These are phyloP conservation scores for Acacia pycnantha DNA, from an alignment of 331 rosid genomes.

Conservation along the genomic window DNA sequence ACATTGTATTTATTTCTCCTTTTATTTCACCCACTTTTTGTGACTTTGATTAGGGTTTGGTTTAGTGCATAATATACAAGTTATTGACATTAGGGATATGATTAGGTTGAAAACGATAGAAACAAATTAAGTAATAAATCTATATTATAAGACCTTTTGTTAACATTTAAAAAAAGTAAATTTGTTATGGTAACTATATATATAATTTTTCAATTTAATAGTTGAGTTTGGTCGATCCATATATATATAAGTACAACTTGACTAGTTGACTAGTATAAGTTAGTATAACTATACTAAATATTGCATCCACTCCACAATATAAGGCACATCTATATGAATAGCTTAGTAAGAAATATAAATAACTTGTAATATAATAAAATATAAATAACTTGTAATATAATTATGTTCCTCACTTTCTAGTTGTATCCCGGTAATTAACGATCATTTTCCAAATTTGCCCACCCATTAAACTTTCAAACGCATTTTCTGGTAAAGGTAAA, in stretches of 20 bases:
- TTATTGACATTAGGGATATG: neutral
- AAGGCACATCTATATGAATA: too few relatives aligned
- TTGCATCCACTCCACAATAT: too few relatives aligned
- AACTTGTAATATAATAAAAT: too few relatives aligned
- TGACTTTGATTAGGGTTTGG: neutral
- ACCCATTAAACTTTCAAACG: too few relatives aligned
- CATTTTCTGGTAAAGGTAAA: too few relatives aligned
- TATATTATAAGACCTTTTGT: neutral
- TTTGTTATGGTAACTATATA: neutral
- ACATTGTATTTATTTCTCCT: neutral
- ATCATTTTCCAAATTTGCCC: too few relatives aligned
- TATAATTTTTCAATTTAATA: neutral
- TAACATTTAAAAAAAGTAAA: neutral
- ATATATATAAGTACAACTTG: neutral
- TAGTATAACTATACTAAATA: neutral
- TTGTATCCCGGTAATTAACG: too few relatives aligned
- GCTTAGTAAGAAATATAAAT: too few relatives aligned
- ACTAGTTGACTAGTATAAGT: neutral
- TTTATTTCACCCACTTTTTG: neutral
- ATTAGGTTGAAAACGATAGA: neutral
- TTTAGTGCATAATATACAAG: neutral
- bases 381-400: too few relatives aligned
- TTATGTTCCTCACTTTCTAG: too few relatives aligned
- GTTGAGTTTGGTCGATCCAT: neutral
- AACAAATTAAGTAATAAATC: neutral